Evolutionary conservation across 306 rosid genomes (phyloP).

Genomic region (Quercus mongolica): DNA sequence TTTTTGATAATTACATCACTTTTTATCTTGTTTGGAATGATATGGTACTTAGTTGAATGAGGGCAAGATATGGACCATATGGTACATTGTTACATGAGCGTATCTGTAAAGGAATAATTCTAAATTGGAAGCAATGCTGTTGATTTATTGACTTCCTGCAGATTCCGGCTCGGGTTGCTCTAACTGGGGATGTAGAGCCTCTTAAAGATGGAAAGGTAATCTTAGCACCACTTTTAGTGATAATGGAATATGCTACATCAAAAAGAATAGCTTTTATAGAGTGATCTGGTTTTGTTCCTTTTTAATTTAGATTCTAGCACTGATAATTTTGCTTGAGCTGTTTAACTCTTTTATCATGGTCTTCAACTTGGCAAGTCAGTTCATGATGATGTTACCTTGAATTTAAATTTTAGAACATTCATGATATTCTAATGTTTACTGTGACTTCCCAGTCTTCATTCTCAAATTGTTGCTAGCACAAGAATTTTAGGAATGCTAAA

Average conservation of each 20-base stretch:
- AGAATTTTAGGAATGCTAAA: too few relatives aligned
- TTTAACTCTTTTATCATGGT: neutral
- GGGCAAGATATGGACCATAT: too few relatives aligned
- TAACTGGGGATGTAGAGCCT: conserved; percentile 77
- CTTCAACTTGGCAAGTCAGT: conserved; percentile 4
- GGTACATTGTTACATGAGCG: neutral
- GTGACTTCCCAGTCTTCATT: too few relatives aligned
- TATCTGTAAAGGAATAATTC: neutral
- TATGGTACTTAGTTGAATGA: neutral
- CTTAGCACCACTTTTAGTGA: neutral
- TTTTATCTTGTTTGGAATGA: neutral
- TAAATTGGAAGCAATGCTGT: neutral
- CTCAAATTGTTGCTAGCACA: too few relatives aligned
- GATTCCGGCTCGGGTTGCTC: conserved; percentile 82
- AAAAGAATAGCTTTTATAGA: neutral
- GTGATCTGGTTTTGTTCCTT: neutral
- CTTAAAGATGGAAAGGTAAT: conserved; percentile 70
- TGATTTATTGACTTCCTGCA: conserved; percentile 44
- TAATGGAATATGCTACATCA: conserved; percentile 15
- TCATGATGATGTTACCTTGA: neutral
- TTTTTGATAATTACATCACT: neutral
- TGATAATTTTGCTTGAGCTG: conserved; percentile 14
- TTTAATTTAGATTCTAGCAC: neutral
- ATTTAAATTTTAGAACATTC: conserved; percentile 6
- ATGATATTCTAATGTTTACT: neutral